Conservation (phyloP, 768 basidiomycete species). For the Leucocoprinus birnbaumii region DNA sequence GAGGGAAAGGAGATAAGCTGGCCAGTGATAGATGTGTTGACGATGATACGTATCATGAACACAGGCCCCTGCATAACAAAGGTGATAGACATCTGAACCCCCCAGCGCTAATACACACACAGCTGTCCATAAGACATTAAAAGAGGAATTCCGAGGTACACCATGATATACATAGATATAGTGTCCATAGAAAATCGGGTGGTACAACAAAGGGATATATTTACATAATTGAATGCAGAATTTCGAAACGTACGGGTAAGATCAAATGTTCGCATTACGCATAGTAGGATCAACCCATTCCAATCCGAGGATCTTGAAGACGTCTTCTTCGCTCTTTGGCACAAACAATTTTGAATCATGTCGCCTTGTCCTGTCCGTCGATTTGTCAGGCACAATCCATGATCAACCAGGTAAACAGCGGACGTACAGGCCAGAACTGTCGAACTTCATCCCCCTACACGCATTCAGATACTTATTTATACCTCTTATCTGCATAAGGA, state of each 20-base stretch:
- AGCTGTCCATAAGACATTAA: no score
- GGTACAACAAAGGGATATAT: not conserved
- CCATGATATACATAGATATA: no score
- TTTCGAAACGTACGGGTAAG: not conserved
- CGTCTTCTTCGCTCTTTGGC: slow-evolving; percentile 66
- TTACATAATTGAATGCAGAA: not conserved
- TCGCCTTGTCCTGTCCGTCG: slow-evolving; percentile 47
- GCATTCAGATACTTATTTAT: not conserved
- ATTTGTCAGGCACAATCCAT: not conserved
- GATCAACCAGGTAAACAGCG: not conserved
- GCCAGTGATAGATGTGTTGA: no score
- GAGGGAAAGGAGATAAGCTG: no score
- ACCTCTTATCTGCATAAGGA: not conserved
- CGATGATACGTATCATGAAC: no score
- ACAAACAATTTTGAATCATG: slow-evolving; percentile 59
- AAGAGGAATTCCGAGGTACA: no score
- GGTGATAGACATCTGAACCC: not conserved
- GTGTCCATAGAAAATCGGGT: no score
- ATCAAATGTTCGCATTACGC: slow-evolving; percentile 68
- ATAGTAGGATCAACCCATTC: slow-evolving; percentile 68
- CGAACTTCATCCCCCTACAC: slow-evolving; percentile 75
- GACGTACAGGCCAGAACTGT: slow-evolving; percentile 75
- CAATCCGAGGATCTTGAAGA: slow-evolving; percentile 69
- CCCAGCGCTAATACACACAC: no score
- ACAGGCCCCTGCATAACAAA: no score